Percentiles rank a stretch among this genome's conserved stretches.
Evolutionary conservation across 106 monocot genomes (phyloP).

Genomic region (Allium cepa): DNA sequence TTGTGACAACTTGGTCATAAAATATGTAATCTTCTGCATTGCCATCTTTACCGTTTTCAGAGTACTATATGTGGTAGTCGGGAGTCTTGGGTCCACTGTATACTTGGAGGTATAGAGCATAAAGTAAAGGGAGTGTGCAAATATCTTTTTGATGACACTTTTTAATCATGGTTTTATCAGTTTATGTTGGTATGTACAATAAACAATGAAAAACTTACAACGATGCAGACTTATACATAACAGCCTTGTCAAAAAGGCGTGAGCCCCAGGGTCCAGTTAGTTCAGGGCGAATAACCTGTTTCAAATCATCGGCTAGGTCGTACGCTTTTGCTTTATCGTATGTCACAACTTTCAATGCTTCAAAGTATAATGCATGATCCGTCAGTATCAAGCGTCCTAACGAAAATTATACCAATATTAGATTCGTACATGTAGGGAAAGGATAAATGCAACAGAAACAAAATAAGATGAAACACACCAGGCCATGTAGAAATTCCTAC

Average conservation of each 20-base stretch:
- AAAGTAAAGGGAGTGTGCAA: background rate
- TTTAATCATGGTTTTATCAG: too few species aligned
- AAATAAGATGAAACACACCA: constrained; percentile 36
- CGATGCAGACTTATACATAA: constrained; percentile 75
- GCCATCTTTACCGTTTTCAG: too few species aligned
- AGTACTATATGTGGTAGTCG: too few species aligned
- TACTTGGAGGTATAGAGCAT: background rate
- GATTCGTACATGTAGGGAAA: constrained; percentile 3
- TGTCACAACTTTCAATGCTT: constrained; percentile 67
- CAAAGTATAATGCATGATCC: constrained; percentile 93
- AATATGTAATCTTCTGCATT: too few species aligned
- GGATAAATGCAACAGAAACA: background rate
- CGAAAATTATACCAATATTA: constrained; percentile 3
- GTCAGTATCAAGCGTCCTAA: constrained; percentile 89
- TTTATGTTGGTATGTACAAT: too few species aligned
- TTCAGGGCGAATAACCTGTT: constrained; percentile 81
- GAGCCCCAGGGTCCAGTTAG: constrained; percentile 97
- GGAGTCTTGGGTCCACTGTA: too few species aligned
- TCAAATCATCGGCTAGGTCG: constrained; percentile 89
- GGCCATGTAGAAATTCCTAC: constrained; percentile 94
- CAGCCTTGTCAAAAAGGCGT: constrained; percentile 95
- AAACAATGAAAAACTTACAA: constrained; percentile 48
- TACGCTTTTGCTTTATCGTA: constrained; percentile 88
- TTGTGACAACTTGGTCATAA: too few species aligned
- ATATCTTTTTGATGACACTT: background rate